Conservation (phyloP, 257 asterid genomes). For the Solanum medicagineum region DNA sequence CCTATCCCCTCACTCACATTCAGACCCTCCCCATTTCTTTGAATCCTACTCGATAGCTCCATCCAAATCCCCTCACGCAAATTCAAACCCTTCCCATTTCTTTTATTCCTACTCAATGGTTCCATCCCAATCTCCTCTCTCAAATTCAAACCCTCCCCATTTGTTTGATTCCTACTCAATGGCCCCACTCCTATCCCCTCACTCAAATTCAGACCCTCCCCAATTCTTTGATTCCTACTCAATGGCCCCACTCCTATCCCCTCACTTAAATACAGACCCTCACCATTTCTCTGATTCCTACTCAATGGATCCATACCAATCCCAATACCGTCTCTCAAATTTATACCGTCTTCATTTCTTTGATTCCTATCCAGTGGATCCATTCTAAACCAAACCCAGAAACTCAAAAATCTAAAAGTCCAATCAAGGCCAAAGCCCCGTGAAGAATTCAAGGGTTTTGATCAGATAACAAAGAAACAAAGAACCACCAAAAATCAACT, state of each 20-base stretch:
- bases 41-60: not conserved
- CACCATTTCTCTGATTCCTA: not conserved
- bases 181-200: not conserved
- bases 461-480: not conserved
- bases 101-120: not conserved
- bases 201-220: not conserved
- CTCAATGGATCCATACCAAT: slow-evolving; percentile 21
- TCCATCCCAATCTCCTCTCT: slow-evolving; percentile 15
- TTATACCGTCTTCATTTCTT: not conserved
- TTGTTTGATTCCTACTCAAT: not conserved
- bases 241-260: slow-evolving; percentile 16
- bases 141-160: not conserved
- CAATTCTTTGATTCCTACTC: not conserved
- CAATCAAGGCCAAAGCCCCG: not conserved
- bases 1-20: not conserved
- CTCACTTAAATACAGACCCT: not conserved
- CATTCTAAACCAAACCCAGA: not conserved
- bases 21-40: not conserved
- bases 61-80: not conserved
- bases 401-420: not conserved
- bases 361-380: not conserved
- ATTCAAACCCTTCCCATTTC: not conserved
- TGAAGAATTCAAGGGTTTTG: not conserved
- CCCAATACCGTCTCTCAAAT: not conserved
- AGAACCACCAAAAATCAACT: not conserved